phyloP scores from a whole-genome alignment of 179 eudicot genomes.

The Amaranthus tricolor region DNA sequence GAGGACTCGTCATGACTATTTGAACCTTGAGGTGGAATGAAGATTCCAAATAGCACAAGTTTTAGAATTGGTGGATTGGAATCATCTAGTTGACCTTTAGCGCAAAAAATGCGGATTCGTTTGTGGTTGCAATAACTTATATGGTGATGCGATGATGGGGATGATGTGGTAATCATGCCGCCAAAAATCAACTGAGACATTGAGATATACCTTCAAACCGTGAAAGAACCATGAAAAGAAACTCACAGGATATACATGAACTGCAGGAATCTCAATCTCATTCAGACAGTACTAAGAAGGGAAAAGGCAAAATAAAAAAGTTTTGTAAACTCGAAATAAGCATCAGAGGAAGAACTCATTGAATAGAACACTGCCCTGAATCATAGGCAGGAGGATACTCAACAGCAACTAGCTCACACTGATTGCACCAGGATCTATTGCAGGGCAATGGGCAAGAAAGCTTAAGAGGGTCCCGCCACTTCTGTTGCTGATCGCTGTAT shows the following conservation, averaged over 20 bases:
- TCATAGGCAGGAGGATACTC: slow-evolving; percentile 5
- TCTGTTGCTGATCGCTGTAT: slow-evolving; percentile 18
- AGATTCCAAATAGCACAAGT: no score
- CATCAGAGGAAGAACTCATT: neutral
- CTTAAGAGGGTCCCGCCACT: neutral
- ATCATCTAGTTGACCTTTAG: no score
- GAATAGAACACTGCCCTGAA: slow-evolving; percentile 21
- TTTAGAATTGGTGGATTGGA: no score
- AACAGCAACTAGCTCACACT: slow-evolving; percentile 25
- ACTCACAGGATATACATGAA: slow-evolving; percentile 6
- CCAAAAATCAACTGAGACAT: no score
- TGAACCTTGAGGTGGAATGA: no score
- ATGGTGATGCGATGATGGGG: no score
- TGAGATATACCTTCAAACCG: neutral
- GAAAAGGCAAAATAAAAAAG: no score
- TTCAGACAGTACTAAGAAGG: neutral
- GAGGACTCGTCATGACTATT: no score
- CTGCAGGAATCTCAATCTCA: neutral
- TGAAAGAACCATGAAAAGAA: slow-evolving; percentile 4
- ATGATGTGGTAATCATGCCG: no score
- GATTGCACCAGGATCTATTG: slow-evolving; percentile 24
- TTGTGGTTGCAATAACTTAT: no score
- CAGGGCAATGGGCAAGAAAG: slow-evolving; percentile 13
- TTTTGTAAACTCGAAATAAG: no score
- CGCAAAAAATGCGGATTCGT: no score